Evolutionary conservation across 257 asterid genomes (phyloP).

Genomic region (Paraleonurus japonicus): DNA sequence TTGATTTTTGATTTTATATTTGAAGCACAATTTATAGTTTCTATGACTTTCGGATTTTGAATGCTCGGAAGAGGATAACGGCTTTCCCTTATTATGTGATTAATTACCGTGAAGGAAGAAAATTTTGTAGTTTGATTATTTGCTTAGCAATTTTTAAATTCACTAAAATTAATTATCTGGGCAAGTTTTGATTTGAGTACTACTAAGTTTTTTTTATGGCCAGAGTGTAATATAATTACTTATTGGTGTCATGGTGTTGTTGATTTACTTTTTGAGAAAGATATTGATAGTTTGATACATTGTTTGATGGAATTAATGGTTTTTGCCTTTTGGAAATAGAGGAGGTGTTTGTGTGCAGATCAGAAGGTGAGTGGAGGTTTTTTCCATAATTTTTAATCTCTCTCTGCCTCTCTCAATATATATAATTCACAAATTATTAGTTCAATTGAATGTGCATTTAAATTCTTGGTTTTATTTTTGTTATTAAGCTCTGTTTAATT

Average conservation of each 20-base stretch:
- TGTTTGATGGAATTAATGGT: not conserved
- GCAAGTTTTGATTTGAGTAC: conserved; percentile 7
- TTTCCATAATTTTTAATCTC: not conserved
- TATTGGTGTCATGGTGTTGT: not conserved
- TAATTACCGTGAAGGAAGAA: not conserved
- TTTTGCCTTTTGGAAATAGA: no score
- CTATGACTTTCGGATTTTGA: conserved; percentile 12
- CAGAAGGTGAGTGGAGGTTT: not conserved
- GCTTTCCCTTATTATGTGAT: not conserved
- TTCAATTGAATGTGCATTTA: not conserved
- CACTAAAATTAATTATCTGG: not conserved
- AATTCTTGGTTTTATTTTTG: not conserved
- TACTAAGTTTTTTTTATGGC: not conserved
- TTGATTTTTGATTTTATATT: not conserved
- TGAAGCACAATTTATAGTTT: not conserved
- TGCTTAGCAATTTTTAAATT: not conserved
- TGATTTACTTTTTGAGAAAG: conserved; percentile 4
- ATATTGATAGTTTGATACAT: not conserved
- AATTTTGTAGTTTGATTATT: conserved; percentile 1
- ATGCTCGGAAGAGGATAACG: not conserved
- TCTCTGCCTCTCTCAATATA: not conserved
- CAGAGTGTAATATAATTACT: not conserved
- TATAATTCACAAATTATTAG: not conserved
- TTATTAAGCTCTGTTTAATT: not conserved
- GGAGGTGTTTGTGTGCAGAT: no score